Evolutionary conservation across 306 rosid species (phyloP), one percentile per base, ranked within the genome.

Genomic region (Castanea sativa): DNA sequence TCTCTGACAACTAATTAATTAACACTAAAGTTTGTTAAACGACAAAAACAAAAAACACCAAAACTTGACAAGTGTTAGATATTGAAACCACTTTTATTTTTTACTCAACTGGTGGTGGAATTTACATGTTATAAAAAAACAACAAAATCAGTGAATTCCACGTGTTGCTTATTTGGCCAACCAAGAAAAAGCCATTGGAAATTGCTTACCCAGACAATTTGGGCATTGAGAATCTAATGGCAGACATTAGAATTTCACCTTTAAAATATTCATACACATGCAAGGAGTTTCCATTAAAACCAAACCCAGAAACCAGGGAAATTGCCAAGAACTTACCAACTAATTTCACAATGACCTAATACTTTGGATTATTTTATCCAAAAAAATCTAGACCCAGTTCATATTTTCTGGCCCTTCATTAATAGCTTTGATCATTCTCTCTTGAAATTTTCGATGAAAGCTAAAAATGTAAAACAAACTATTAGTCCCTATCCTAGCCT

Each of bases 301-400:
- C 79, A 45, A 45, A 51, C 69, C 38, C 71, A 73, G 58, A 49
- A 70, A 0, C 11, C 10, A 3, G 20, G 21, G 81, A 85, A 75
- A 30, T 67, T 85, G 60, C 86, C 73, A 45, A 38, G 83, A 75
- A 81, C 63, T 70, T 78, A 10, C 76, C 30, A 29, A 51, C 5
- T 19, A 15, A 20, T 69, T 69, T 76, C 75, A 21, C 10, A 41
- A 67, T 27, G 43, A 25, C 7, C 35, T 4, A 1, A 29, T 0
- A 1, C 38, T 25, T 25, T 5, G 38, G 12, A 9, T 12, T 25
- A 0, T 3, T 27, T 61, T 0, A 14, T 13, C 6, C 6, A 32
- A 29, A 21, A 27, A 27, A 13, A 61, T 61, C 0, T 2, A 0
- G 38, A 27, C 69, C 7, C 14, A 35, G 8, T 4, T 2, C 16